phyloP scores from a whole-genome alignment of 2,329 filamentous ascomycete genomes.

The Penicillium sp. region DNA sequence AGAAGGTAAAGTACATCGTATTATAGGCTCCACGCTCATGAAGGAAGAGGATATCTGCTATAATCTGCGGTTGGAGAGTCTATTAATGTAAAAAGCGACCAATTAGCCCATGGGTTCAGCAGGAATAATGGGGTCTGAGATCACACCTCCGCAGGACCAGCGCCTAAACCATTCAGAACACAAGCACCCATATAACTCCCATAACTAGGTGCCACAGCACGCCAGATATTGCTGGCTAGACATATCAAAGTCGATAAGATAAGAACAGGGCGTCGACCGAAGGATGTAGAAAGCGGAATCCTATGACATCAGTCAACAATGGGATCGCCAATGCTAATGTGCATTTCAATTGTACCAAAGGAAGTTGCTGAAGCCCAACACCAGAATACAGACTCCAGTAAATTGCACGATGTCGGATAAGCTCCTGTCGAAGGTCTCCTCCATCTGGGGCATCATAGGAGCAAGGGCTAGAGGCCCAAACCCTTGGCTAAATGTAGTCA shows the following conservation, averaged over 20 bases:
- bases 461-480: conserved; percentile 57
- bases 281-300: conserved; percentile 57
- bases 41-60: conserved; percentile 65
- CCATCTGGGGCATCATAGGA: conserved; percentile 61
- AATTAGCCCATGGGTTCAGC: neutral
- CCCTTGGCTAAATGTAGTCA: conserved; percentile 55
- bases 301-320: conserved; percentile 31
- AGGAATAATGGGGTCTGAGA: no score
- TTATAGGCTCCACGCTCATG: conserved; percentile 65
- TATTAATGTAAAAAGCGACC: neutral
- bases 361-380: conserved; percentile 62
- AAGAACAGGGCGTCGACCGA: conserved; percentile 56
- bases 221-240: conserved; percentile 57
- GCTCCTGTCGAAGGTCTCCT: conserved; percentile 55
- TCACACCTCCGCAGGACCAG: conserved; percentile 57
- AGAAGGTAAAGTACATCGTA: conserved; percentile 61
- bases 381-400: conserved; percentile 57
- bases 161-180: conserved; percentile 62
- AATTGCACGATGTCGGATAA: conserved; percentile 58
- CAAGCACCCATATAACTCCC: conserved; percentile 64
- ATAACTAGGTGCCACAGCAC: conserved; percentile 59
- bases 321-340: neutral
- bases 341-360: conserved; percentile 49
- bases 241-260: conserved; percentile 56
- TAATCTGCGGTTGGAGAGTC: conserved; percentile 62